A percentile compares a stretch with the other conserved stretches of the same genome.
Evolutionary conservation across 106 monocot genomes (phyloP).

Genomic region (Acorus gramineus): DNA sequence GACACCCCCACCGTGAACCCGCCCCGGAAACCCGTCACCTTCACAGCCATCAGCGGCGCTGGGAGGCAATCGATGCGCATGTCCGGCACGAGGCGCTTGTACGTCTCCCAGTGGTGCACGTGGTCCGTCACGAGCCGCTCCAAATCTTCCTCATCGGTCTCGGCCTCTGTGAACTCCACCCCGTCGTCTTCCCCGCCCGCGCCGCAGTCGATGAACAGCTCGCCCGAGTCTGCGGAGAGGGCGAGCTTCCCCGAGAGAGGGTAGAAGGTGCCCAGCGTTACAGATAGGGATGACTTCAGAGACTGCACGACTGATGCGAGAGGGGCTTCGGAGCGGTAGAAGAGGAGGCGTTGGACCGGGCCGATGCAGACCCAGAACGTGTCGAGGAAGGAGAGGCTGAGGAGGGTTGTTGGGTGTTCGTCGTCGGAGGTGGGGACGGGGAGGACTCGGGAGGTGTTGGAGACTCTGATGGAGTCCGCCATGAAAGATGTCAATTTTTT

Average conservation of each 20-base stretch:
- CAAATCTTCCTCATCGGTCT: constrained; percentile 12
- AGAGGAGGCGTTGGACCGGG: constrained; percentile 24
- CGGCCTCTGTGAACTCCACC: constrained; percentile 33
- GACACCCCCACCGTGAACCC: no score
- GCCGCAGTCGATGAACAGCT: constrained; percentile 23
- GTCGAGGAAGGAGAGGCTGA: constrained; percentile 31
- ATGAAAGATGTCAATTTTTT: no score
- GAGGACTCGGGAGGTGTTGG: constrained; percentile 1
- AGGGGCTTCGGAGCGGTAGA: constrained; percentile 13
- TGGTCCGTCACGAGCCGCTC: constrained; percentile 16
- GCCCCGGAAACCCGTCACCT: not conserved
- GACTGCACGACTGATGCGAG: constrained; percentile 9
- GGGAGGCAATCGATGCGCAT: constrained; percentile 13
- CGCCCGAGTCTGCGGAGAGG: constrained; percentile 11
- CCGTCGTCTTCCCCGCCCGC: constrained; percentile 6
- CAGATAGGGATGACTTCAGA: constrained; percentile 25
- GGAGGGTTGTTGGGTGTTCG: not conserved
- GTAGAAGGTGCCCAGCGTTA: constrained; percentile 12
- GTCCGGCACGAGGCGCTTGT: constrained; percentile 21
- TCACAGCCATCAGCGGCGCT: constrained; percentile 14
- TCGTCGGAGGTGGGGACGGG: not conserved
- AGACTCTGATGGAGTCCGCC: not conserved
- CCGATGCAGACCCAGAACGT: constrained; percentile 14
- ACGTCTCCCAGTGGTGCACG: constrained; percentile 17
- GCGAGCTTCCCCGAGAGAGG: constrained; percentile 33